Conservation (phyloP, 108 stramenopile genomes). For the Nitzschia sp. region DNA sequence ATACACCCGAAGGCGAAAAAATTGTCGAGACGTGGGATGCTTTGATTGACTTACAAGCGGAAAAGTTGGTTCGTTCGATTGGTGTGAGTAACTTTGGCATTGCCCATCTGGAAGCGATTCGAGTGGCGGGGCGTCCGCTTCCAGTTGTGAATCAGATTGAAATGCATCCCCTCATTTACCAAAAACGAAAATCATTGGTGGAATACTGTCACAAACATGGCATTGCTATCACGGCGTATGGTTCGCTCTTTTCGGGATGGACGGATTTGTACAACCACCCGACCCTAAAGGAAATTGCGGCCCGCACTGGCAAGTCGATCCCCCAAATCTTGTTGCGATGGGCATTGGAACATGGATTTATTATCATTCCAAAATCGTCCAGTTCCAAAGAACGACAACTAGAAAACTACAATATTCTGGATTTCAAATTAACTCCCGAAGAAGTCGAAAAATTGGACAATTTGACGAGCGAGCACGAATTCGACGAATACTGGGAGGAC, state of each 20-base stretch:
- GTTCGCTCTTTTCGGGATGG: constrained; percentile 44
- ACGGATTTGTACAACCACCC: constrained; percentile 18
- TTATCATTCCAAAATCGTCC: constrained; percentile 69
- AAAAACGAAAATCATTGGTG: constrained; percentile 55
- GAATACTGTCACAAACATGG: constrained; percentile 66
- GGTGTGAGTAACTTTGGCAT: constrained; percentile 79
- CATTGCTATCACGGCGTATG: constrained; percentile 71
- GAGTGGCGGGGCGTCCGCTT: constrained; percentile 51
- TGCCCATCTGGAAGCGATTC: constrained; percentile 43
- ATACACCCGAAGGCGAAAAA: constrained; percentile 29
- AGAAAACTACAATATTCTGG: constrained; percentile 72
- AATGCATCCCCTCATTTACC: constrained; percentile 62
- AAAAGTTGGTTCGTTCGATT: constrained; percentile 56
- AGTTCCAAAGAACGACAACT: constrained; percentile 53
- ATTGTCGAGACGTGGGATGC: constrained; percentile 82
- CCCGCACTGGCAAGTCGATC: constrained; percentile 36
- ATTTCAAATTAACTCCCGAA: constrained; percentile 54
- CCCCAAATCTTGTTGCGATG: constrained; percentile 69
- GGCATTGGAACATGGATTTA: constrained; percentile 56
- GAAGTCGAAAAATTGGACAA: constrained; percentile 60
- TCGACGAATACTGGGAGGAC: constrained; percentile 32
- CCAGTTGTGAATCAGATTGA: constrained; percentile 88
- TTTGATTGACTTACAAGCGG: constrained; percentile 63
- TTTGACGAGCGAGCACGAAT: constrained; percentile 11
- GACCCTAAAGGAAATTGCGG: constrained; percentile 47